Percentiles rank a stretch among this genome's conserved stretches.
Conservation (phyloP, 768 basidiomycete species). For the Guyanaporus albipodus region DNA sequence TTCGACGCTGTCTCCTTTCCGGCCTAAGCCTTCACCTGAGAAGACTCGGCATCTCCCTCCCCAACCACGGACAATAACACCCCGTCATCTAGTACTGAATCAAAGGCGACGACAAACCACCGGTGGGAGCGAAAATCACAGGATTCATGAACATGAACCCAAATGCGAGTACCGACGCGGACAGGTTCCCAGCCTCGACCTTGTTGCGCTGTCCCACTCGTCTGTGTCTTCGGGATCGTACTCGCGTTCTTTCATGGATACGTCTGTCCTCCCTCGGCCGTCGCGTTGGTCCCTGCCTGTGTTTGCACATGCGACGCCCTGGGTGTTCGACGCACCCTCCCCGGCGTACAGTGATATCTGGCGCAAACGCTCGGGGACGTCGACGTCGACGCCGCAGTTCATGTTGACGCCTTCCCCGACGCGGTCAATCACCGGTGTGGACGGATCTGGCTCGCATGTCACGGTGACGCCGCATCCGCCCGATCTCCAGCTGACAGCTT, state of each 20-base stretch:
- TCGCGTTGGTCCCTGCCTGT: slow-evolving; percentile 22
- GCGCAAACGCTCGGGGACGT: not conserved
- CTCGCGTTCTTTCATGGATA: slow-evolving; percentile 6
- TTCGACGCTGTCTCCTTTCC: slow-evolving; percentile 19
- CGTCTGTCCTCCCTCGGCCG: not conserved
- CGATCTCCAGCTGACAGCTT: slow-evolving; percentile 14
- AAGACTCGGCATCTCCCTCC: not conserved
- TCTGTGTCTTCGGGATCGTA: slow-evolving; percentile 11
- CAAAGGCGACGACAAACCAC: slow-evolving; percentile 19
- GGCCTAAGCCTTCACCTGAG: slow-evolving; percentile 1
- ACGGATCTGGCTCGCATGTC: not conserved
- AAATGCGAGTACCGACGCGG: not conserved
- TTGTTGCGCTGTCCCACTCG: slow-evolving; percentile 14
- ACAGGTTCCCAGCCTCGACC: slow-evolving; percentile 24
- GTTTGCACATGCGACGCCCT: not conserved
- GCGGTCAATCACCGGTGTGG: not conserved
- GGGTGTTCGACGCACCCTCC: not conserved
- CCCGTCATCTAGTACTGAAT: slow-evolving; percentile 7
- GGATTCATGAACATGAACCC: not conserved
- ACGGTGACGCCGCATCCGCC: slow-evolving; percentile 4
- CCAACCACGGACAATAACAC: not conserved
- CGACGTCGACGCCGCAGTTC: not conserved
- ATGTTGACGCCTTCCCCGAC: slow-evolving; percentile 7
- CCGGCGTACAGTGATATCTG: not conserved
- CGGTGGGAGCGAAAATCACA: not conserved